These are phyloP conservation scores for Lachancea fermentati DNA, from an alignment of 805 yeast genomes.

Conservation along the genomic window DNA sequence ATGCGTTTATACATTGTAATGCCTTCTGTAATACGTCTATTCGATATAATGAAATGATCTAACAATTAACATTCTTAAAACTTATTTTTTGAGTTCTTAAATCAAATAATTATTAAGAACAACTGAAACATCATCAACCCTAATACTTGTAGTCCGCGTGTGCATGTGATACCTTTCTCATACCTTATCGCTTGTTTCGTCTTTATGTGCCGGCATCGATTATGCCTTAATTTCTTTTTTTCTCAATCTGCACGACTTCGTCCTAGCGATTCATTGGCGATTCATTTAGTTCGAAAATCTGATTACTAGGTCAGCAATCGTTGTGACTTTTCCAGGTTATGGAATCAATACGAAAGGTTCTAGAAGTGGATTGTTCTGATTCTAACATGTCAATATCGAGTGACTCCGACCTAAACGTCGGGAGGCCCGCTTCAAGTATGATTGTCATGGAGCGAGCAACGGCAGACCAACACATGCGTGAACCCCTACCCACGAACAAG, in stretches of 20 bases:
- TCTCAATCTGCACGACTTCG: background rate
- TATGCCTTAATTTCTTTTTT: background rate
- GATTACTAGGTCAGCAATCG: background rate
- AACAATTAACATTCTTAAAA: no score
- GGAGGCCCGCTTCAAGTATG: background rate
- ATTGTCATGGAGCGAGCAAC: background rate
- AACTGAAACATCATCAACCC: no score
- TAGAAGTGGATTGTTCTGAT: background rate
- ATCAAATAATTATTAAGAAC: background rate
- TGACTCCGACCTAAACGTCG: background rate
- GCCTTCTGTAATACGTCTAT: background rate
- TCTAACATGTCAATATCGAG: background rate
- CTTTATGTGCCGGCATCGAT: background rate
- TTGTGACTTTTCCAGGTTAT: background rate
- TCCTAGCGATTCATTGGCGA: no score
- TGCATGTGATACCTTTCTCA: background rate
- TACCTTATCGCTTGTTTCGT: background rate
- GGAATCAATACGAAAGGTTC: background rate
- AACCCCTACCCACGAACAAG: conserved; percentile 45
- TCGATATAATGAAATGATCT: background rate
- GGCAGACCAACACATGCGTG: background rate
- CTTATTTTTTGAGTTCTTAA: background rate
- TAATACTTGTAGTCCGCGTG: no score
- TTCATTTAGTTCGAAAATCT: background rate
- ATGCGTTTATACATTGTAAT: background rate